phyloP scores from a whole-genome alignment of 148 eudicot species.

The Chenopodium quinoa region DNA sequence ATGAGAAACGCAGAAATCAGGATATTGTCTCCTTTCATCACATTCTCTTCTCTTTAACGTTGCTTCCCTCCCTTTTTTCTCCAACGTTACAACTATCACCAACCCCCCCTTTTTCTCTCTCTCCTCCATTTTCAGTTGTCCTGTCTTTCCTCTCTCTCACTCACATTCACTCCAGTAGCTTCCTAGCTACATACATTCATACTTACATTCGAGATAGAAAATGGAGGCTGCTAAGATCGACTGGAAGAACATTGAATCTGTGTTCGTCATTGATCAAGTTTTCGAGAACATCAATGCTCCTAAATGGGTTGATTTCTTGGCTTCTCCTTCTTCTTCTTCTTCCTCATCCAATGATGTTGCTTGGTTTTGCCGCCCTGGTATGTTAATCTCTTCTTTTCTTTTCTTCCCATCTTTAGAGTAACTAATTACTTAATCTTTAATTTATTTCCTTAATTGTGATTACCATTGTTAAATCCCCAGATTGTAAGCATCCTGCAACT shows the following conservation, averaged over 20 bases:
- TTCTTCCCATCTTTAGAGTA: neutral
- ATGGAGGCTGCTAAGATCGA: slow-evolving; percentile 86
- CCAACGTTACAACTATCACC: slow-evolving; percentile 1
- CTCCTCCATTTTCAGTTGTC: no score
- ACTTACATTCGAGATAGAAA: neutral
- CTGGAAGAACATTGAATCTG: slow-evolving; percentile 61
- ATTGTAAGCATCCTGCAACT: slow-evolving; percentile 86
- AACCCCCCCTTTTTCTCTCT: no score
- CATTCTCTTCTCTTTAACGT: neutral
- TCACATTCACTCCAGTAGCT: no score
- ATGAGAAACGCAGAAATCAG: no score
- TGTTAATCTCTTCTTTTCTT: neutral
- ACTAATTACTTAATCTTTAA: no score
- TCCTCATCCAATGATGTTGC: slow-evolving; percentile 44
- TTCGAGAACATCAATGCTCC: slow-evolving; percentile 82
- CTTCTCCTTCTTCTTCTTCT: slow-evolving; percentile 22
- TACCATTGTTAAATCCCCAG: slow-evolving; percentile 21
- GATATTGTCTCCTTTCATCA: no score
- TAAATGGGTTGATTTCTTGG: slow-evolving; percentile 70
- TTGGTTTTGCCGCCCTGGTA: slow-evolving; percentile 85
- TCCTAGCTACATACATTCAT: no score
- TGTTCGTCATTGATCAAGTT: slow-evolving; percentile 49
- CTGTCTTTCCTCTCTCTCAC: no score
- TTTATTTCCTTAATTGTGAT: neutral
- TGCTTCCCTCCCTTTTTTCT: neutral